Conservation (phyloP, 2,329 filamentous ascomycete genomes). For the Orbilia ellipsospora region DNA sequence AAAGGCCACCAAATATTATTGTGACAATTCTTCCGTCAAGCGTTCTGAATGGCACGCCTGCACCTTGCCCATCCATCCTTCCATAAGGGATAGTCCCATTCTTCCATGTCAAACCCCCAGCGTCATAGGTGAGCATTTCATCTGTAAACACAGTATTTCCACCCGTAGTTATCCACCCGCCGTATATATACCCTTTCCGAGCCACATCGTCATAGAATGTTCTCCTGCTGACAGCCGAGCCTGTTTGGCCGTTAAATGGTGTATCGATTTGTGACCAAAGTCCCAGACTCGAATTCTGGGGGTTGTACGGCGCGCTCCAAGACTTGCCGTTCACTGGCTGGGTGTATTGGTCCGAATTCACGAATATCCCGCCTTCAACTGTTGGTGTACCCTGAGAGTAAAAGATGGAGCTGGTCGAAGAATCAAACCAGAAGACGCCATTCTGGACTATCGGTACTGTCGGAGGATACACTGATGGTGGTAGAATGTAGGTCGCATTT, state of each 20-base stretch:
- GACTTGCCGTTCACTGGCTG: constrained; percentile 23
- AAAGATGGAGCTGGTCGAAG: constrained; percentile 30
- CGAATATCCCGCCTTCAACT: constrained; percentile 31
- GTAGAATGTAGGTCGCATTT: constrained; percentile 27
- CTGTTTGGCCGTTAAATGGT: constrained; percentile 36
- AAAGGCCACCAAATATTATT: constrained; percentile 37
- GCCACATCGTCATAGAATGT: constrained; percentile 40
- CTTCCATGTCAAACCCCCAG: constrained; percentile 25
- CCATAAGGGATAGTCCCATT: constrained; percentile 36
- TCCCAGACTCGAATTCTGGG: constrained; percentile 24
- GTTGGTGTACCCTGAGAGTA: constrained; percentile 37
- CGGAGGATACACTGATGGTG: constrained; percentile 37
- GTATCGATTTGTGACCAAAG: constrained; percentile 38
- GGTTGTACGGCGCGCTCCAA: constrained; percentile 34
- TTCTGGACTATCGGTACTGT: constrained; percentile 33
- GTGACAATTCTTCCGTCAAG: constrained; percentile 23
- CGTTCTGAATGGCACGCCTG: constrained; percentile 30
- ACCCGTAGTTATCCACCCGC: constrained; percentile 24
- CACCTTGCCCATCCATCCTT: constrained; percentile 41
- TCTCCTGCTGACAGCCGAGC: constrained; percentile 35
- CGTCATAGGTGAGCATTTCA: constrained; percentile 34
- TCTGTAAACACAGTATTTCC: constrained; percentile 25
- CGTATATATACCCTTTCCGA: constrained; percentile 43
- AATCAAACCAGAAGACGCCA: constrained; percentile 41
- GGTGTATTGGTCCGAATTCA: constrained; percentile 6